A percentile compares a stretch with the other conserved stretches of the same genome.
Conservation (phyloP, 495 filamentous ascomycete species). For the Pseudotulostoma volvatum region DNA sequence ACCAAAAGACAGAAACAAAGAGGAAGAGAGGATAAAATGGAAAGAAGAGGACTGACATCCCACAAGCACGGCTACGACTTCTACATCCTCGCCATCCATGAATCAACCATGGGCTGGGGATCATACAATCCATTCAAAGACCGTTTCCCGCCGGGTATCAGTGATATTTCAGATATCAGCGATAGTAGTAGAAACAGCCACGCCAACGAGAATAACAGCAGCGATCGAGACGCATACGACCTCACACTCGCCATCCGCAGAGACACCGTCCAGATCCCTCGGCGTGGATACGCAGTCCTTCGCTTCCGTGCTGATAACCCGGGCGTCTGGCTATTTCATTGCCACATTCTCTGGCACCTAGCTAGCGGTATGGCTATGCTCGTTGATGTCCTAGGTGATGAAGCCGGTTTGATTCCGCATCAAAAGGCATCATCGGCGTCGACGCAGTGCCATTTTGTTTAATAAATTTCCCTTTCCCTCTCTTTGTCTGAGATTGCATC, state of each 20-base stretch:
- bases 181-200: background rate
- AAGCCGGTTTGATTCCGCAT: slow-evolving; percentile 9
- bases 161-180: slow-evolving; percentile 1
- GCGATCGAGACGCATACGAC: slow-evolving; percentile 22
- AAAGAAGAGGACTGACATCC: slow-evolving; percentile 31
- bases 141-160: slow-evolving; percentile 10
- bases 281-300: slow-evolving; percentile 42
- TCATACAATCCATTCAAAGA: slow-evolving; percentile 32
- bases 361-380: slow-evolving; percentile 32
- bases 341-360: slow-evolving; percentile 53
- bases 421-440: too few species aligned
- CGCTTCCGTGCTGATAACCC: slow-evolving; percentile 53
- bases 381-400: slow-evolving; percentile 16
- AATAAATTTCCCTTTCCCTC: too few species aligned
- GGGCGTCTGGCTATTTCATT: slow-evolving; percentile 41
- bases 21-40: too few species aligned
- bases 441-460: too few species aligned
- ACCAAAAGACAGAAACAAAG: too few species aligned
- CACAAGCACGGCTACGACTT: slow-evolving; percentile 79
- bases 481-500: too few species aligned
- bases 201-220: background rate
- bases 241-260: slow-evolving; percentile 19
- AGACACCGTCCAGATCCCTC: slow-evolving; percentile 42
- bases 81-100: slow-evolving; percentile 43
- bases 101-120: slow-evolving; percentile 21